Base-by-base conservation (phyloP, 495 filamentous ascomycete species). In the Cudoniella acicularis region DNA sequence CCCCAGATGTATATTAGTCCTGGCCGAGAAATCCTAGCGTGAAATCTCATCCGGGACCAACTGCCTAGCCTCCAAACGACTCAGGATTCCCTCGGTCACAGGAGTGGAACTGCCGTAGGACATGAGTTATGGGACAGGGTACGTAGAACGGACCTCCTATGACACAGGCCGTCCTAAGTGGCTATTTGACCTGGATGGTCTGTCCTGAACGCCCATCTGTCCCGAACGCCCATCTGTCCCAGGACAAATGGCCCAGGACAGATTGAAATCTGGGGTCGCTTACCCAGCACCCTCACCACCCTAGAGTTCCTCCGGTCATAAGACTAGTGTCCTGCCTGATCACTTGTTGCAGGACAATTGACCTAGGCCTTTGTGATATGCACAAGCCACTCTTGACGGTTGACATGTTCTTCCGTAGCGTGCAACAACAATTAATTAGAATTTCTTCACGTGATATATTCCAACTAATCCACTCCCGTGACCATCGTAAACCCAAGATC, bases 1-100 rank as follows among this genome's bases (percentile, higher is more conserved):
- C 22, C 49, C 49, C 22, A 51, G 13, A 51, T 51, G 22, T 51
- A 51, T 23, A 51, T 51, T 22, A 10, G 49, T 51, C 50, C 50
- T 53, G 24, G 41, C 50, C 41, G 27, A 53, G 50, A 53, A 3
- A 36, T 53, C 50, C 50, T 36, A 53, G 50, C 53, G 45, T 56
- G 40, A 47, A 56, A 25, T 25, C 25, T 46, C 53, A 56, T 25
- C 40, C 27, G 53, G 40, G 41, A 30, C 53, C 47, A 46, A 46
- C 30, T 56, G 47, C 53, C 53, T 56, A 21, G 53, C 40, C 27
- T 53, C 26, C 26, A 53, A 18, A 53, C 50, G 26, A 36, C 26
- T 53, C 26, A 53, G 23, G 26, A 41, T 53, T 41, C 27, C 27
- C 27, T 53, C 18, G 25, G 49, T 51, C 23, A 51, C 49, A 51